Base-by-base conservation (phyloP, 441 rosid genomes). In the Theobroma grandiflorum region DNA sequence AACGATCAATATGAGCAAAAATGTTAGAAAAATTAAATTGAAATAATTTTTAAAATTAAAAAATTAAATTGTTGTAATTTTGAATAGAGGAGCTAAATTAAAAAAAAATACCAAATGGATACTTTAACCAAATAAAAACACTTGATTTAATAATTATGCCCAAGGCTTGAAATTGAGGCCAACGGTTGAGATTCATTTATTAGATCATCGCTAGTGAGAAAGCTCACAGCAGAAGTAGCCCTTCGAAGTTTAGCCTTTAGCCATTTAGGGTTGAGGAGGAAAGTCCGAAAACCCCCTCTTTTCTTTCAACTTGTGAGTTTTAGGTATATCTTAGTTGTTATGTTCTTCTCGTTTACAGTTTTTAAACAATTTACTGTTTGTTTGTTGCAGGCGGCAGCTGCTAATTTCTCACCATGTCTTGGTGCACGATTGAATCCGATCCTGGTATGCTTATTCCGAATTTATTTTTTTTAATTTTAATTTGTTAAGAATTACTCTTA, bases 371-470 rank as follows among this genome's bases (percentile, higher is more conserved):
- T 45, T 47, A 37, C 69, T 38, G 43, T 67, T 67, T 31, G 58
- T 33, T 1, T 50, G 58, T 16, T 3, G 26, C 74, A 49, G 74
- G 65, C 18, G 67, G 42, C 6, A 5, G 20, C 78, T 63, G 31
- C 42, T 42, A 76, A 63, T 47, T 47, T 49, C 35, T 65, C 59
- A 80, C 58, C 81, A 96, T 96, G 99, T 96, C 98, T 87, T 96
- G 99, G 99, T 94, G 99, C 89, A 96, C 99, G 4, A 94, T 96
- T 22, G 99, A 96, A 86, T 96, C 98, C 8, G 99, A 94, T 87
- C 99, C 99, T 20, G 98, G 98, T 96, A 90, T 72, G 81, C 35
- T 82, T 80, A 4, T 78, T 5, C 8, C 33, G 66, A 7, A 12
- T 64, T 53, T 11, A 12, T 15, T 40, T 11, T 11, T 37, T 43